These are phyloP conservation scores for Breynia disticha DNA, from an alignment of 441 rosid species.

Conservation along the genomic window DNA sequence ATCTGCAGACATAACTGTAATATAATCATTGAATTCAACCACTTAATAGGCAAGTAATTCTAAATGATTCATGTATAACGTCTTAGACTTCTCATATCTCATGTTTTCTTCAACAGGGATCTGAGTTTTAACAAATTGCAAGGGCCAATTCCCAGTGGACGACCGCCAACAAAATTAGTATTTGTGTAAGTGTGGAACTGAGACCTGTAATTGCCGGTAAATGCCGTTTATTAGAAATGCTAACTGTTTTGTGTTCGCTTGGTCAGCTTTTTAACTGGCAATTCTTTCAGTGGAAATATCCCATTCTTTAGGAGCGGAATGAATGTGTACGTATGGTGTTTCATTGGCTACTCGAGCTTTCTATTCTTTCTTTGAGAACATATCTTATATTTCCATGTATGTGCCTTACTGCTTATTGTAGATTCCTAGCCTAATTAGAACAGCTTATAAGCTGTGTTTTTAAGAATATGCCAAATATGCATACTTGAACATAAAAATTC, in stretches of 20 bases:
- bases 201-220: slow-evolving; percentile 5
- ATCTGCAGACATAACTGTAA: no score
- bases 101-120: slow-evolving; percentile 46
- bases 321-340: slow-evolving; percentile 47
- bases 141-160: slow-evolving; percentile 44
- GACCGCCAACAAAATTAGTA: slow-evolving; percentile 24
- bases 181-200: slow-evolving; percentile 42
- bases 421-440: no score
- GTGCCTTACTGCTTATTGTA: background rate
- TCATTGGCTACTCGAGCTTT: background rate
- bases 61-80: background rate
- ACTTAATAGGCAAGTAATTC: background rate
- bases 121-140: slow-evolving; percentile 66
- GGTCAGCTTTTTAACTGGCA: slow-evolving; percentile 55
- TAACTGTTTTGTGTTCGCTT: background rate
- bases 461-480: no score
- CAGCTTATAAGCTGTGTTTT: no score
- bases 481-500: no score
- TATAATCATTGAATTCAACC: background rate
- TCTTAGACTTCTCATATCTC: slow-evolving; percentile 5
- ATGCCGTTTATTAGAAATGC: slow-evolving; percentile 6
- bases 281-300: slow-evolving; percentile 50
- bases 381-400: background rate
- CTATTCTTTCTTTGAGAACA: background rate
- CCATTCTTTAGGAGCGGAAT: slow-evolving; percentile 64